Evolutionary conservation across 345 rosid species (phyloP), one percentile per base, ranked within the genome.

Genomic region (Geranium brycei): DNA sequence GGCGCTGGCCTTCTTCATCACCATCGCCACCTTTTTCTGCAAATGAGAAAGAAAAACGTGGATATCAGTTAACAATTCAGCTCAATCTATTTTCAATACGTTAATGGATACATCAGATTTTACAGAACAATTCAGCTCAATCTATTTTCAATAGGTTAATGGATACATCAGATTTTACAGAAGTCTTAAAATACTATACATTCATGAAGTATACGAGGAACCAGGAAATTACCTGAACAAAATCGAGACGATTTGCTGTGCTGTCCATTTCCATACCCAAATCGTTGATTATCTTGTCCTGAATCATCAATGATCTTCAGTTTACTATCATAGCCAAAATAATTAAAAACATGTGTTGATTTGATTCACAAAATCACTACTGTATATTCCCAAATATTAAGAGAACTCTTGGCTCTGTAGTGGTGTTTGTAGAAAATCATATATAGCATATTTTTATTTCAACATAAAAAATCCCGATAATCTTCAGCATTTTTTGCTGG

Each of bases 1-100:
- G 7, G 86, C 84, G 61, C 99, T 73, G 40, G 97, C 97, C 75
- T 88, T 93, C 88, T 88, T 93, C 99, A 93, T 93, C 62, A 93
- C 95, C 92, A 91, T 82, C 11, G 86, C 95, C 68, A 93, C 97
- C 70, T 88, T 93, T 82, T 93, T 93, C 97, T 92, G 96, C 75
- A 75, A 66, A 23, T 23, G 53, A 66, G 64, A 61, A 59, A 19
- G 28, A 16, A 32, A 17, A 64, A n/a, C 38, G 0, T 55, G 56
- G 11, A 23, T 35, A 51, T 41, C 15, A 47, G 53, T 47, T 47
- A 13, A 47, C 53, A 3, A 38, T 38, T 5, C 47, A 23, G 28
- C 28, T 23, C 28, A 23, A 23, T 2, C 1, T 23, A 23, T 23
- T 23, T 23, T 2, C 28, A 23, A 23, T 23, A n/a, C n/a, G n/a